Evolutionary conservation across 2,329 filamentous ascomycete genomes (phyloP), one percentile per base, ranked within the genome.

Genomic region (Talaromyces marneffei): DNA sequence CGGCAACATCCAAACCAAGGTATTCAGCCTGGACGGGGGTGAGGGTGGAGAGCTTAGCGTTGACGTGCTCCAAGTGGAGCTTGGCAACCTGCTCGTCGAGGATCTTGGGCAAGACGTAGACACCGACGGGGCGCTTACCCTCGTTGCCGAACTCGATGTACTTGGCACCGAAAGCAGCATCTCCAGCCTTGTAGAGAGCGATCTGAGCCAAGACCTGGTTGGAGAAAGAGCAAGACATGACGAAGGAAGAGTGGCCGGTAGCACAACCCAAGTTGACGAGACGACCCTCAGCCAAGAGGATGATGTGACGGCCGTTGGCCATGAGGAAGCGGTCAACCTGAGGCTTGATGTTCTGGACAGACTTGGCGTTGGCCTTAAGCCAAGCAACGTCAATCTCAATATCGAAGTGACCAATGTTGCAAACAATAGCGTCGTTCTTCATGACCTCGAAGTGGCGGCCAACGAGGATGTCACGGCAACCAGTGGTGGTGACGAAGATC

Each of bases 201-300:
- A 99, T 97, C 85, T 99, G 94, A 70, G 94, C 94, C 78, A 99
- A 91, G 73, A 97, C 94, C 86, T 99, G 94, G 89, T 99, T 99
- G 86, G 92, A 96, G 89, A 99, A 99, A 67, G 93, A 97, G 89
- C 94, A 99, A 72, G 92, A 97, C 94, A 99, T 97, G 85, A 99
- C 94, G 81, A 99, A 99, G 58, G 93, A 97, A 70, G 92, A 96
- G 89, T 99, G 94, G 70, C 94, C 94, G 67, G 94, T 99, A 77
- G 94, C 94, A 81, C 94, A 99, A 80, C 94, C 94, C 72, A 99
- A 85, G 89, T 99, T 99, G 83, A 99, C 94, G 68, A 99, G 90
- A 84, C 94, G 93, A 71, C 94, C 94, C 85, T 97, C 94, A 66
- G 94, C 94, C 67, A 99, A 87, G 73, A 99, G 92, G 81, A 99